A percentile compares a stretch with the other conserved stretches of the same genome.
Conservation (phyloP, 2,329 filamentous ascomycete genomes). For the Aspergillus fructus region DNA sequence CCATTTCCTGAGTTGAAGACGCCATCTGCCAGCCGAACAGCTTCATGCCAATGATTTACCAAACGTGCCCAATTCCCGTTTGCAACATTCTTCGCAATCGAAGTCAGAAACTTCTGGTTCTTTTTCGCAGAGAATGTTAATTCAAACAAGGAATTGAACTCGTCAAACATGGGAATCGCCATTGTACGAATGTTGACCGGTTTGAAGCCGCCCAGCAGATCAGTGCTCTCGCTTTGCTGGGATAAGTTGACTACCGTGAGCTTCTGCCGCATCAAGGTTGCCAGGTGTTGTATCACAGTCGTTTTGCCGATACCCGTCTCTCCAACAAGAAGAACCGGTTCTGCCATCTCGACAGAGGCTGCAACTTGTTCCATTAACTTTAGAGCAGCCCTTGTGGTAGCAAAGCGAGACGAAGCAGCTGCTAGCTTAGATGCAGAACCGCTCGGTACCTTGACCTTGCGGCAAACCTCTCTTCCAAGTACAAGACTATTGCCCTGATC, state of each 20-base stretch:
- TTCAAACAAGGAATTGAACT: conserved; percentile 86
- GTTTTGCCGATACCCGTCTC: conserved; percentile 99
- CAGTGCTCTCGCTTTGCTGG: conserved; percentile 96
- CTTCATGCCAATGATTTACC: conserved; percentile 83
- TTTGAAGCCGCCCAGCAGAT: conserved; percentile 93
- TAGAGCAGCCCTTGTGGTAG: conserved; percentile 81
- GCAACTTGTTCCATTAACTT: conserved; percentile 85
- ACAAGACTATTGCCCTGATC: conserved; percentile 59
- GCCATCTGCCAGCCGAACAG: conserved; percentile 79
- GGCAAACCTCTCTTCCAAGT: conserved; percentile 66
- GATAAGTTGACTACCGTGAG: conserved; percentile 93
- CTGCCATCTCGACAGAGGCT: conserved; percentile 76
- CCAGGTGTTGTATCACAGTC: conserved; percentile 89
- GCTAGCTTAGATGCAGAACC: conserved; percentile 45
- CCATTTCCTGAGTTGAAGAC: conserved; percentile 57
- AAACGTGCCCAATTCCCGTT: conserved; percentile 86
- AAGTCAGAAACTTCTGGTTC: conserved; percentile 82
- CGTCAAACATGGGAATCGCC: conserved; percentile 85
- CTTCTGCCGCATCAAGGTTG: conserved; percentile 78
- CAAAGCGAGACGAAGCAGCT: conserved; percentile 60
- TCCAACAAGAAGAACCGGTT: conserved; percentile 91
- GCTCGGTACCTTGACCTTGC: conserved; percentile 53
- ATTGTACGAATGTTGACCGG: conserved; percentile 87
- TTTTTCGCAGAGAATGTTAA: conserved; percentile 84
- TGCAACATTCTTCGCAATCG: conserved; percentile 74